These are phyloP conservation scores for Backusella psychrophila DNA, from an alignment of 192 early-diverging fungal species.

Conservation along the genomic window DNA sequence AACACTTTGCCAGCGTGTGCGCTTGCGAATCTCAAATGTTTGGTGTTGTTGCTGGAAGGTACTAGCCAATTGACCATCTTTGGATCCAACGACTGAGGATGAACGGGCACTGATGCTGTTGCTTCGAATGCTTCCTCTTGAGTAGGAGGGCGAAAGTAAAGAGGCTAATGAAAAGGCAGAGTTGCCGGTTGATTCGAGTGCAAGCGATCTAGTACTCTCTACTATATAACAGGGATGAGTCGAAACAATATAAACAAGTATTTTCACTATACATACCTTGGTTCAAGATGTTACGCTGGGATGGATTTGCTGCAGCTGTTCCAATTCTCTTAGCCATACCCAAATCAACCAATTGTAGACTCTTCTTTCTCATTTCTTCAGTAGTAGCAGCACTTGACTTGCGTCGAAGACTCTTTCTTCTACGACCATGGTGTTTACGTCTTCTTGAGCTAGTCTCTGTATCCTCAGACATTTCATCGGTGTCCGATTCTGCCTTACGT, in stretches of 20 bases:
- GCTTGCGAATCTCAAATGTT: constrained; percentile 5
- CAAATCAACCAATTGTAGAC: background rate
- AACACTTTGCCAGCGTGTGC: background rate
- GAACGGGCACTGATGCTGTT: background rate
- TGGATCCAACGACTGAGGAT: background rate
- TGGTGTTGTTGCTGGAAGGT: background rate
- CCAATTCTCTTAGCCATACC: constrained; percentile 7
- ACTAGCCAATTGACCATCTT: background rate
- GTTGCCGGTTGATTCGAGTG: background rate
- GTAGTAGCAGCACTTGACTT: background rate
- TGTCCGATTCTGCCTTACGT: background rate
- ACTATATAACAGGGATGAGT: background rate
- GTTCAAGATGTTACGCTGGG: background rate
- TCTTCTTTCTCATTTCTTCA: background rate
- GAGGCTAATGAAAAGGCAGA: constrained; percentile 3
- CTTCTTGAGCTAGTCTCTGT: background rate
- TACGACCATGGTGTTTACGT: background rate
- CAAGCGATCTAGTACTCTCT: background rate
- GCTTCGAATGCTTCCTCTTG: constrained; percentile 4
- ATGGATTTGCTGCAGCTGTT: background rate
- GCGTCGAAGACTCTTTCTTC: background rate
- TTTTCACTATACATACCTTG: background rate
- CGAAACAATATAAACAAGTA: background rate
- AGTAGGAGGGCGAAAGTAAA: constrained; percentile 8
- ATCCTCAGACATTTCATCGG: background rate